Conservation (phyloP, 306 rosid genomes). For the Comarum palustre region DNA sequence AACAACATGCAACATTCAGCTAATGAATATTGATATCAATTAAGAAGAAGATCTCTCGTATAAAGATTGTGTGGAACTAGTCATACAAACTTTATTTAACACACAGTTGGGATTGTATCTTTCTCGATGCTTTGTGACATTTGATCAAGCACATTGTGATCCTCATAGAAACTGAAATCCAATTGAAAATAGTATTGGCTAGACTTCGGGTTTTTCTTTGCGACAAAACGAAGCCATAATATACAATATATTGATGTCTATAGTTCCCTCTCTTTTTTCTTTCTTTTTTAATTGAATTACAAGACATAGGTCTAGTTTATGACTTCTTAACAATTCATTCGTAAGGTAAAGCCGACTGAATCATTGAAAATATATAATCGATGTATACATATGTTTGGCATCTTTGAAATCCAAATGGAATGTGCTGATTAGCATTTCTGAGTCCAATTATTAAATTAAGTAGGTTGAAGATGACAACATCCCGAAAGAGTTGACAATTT, state of each 20-base stretch:
- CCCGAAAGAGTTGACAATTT: neutral
- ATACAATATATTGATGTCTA: neutral
- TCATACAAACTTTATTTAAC: neutral
- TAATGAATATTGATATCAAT: too few relatives aligned
- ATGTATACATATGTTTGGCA: neutral
- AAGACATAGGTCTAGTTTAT: neutral
- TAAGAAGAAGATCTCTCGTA: neutral
- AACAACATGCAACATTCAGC: neutral
- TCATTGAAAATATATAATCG: slow-evolving; percentile 1
- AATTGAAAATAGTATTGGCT: neutral
- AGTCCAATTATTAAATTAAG: neutral
- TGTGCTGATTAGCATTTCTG: too few relatives aligned
- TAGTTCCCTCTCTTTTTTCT: neutral
- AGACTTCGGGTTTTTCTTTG: neutral
- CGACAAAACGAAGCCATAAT: neutral
- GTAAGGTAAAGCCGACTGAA: slow-evolving; percentile 1
- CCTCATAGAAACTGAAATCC: neutral
- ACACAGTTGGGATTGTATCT: neutral
- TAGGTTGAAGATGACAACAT: neutral
- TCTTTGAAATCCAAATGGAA: slow-evolving; percentile 2
- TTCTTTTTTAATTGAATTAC: neutral
- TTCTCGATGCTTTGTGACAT: neutral
- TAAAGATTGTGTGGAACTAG: neutral
- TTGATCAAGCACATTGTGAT: neutral
- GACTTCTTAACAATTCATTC: neutral